These are phyloP conservation scores for Erysiphe pulchra DNA, from an alignment of 2,329 filamentous ascomycete genomes.

Conservation along the genomic window DNA sequence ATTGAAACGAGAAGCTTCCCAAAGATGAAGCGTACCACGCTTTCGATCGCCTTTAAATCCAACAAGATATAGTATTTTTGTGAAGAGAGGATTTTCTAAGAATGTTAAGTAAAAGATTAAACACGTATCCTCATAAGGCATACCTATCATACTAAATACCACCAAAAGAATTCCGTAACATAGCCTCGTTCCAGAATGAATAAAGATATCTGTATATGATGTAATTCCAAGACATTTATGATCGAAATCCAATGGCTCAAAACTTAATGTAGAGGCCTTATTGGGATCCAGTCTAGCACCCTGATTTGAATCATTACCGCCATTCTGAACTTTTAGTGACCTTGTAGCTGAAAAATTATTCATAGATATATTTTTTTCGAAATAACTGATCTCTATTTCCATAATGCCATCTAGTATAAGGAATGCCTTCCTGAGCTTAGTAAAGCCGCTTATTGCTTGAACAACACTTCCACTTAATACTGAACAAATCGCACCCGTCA, in stretches of 20 bases:
- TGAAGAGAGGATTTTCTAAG: slow-evolving; percentile 50
- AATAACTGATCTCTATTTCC: slow-evolving; percentile 38
- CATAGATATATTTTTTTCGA: slow-evolving; percentile 11
- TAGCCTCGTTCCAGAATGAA: slow-evolving; percentile 70
- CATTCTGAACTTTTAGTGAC: neutral
- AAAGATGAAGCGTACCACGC: slow-evolving; percentile 61
- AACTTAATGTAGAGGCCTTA: neutral
- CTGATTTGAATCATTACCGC: neutral
- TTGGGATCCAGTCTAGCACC: neutral
- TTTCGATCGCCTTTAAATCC: slow-evolving; percentile 79
- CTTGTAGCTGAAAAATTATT: neutral
- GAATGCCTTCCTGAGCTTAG: slow-evolving; percentile 76
- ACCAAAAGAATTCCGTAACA: slow-evolving; percentile 73
- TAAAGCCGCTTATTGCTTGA: slow-evolving; percentile 76
- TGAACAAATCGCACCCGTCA: slow-evolving; percentile 71
- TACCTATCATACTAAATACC: slow-evolving; percentile 56
- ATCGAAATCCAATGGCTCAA: slow-evolving; percentile 11
- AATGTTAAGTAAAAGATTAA: neutral
- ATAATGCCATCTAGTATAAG: slow-evolving; percentile 57
- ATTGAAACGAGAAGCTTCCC: slow-evolving; percentile 62
- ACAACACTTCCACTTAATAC: slow-evolving; percentile 83
- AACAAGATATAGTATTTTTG: slow-evolving; percentile 62
- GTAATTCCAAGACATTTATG: slow-evolving; percentile 35
- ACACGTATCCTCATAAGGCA: neutral
- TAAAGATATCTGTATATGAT: slow-evolving; percentile 60